A percentile compares a stretch with the other conserved stretches of the same genome.
Conservation (phyloP, 1,139 yeast genomes). For the Sugiyamaella japonica region DNA sequence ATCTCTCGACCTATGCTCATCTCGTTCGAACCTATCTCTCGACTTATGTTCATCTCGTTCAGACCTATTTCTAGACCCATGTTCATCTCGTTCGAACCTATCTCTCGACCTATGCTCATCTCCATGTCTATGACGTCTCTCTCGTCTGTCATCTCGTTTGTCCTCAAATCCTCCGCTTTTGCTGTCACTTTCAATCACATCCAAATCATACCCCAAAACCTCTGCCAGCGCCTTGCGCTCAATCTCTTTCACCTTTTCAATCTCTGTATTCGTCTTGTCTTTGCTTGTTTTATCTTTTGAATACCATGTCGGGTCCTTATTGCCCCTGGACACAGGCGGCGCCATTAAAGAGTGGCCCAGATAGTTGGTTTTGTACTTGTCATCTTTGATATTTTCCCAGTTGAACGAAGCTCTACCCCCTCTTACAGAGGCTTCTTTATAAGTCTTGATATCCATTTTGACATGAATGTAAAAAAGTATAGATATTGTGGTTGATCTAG, state of each 20-base stretch:
- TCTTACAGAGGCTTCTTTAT: slow-evolving; percentile 32
- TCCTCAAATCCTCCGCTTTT: not conserved
- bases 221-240: slow-evolving; percentile 34
- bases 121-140: not conserved
- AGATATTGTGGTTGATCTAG: too few relatives aligned
- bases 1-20: slow-evolving; percentile 4
- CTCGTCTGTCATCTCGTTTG: not conserved
- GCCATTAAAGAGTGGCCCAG: slow-evolving; percentile 38
- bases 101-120: not conserved
- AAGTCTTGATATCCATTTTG: slow-evolving; percentile 29
- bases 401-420: slow-evolving; percentile 35
- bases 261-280: slow-evolving; percentile 10
- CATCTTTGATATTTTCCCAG: slow-evolving; percentile 36
- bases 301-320: slow-evolving; percentile 35
- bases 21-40: too few relatives aligned
- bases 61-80: not conserved
- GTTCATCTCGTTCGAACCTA: not conserved
- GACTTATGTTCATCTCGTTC: not conserved
- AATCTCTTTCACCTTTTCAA: slow-evolving; percentile 26
- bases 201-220: slow-evolving; percentile 26
- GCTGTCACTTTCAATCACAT: slow-evolving; percentile 1
- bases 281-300: slow-evolving; percentile 24
- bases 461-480: too few relatives aligned
- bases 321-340: slow-evolving; percentile 34
- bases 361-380: slow-evolving; percentile 33